A percentile compares a stretch with the other conserved stretches of the same genome.
phyloP scores from a whole-genome alignment of 257 asterid species.

The Lycium barbarum region DNA sequence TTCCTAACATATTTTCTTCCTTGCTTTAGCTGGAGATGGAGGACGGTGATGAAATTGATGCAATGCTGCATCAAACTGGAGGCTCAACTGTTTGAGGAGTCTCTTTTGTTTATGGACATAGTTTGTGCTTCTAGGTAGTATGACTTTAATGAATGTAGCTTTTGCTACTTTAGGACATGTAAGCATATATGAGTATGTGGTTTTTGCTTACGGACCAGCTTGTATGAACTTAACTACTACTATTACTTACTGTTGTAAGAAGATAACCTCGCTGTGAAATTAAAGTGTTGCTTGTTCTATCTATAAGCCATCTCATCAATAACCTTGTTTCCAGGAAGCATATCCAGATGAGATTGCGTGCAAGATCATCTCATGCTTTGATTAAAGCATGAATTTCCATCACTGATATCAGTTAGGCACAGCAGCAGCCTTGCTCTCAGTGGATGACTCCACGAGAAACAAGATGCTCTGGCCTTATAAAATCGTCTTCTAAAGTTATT shows the following conservation, averaged over 20 bases:
- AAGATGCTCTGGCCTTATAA: neutral
- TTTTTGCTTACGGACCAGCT: neutral
- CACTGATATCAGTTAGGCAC: neutral
- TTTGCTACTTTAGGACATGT: constrained; percentile 14
- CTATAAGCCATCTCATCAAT: neutral
- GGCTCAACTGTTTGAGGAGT: constrained; percentile 26
- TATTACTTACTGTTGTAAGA: constrained; percentile 4
- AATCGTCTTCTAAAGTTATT: neutral
- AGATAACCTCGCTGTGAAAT: neutral
- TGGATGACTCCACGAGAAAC: neutral
- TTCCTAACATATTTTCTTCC: neutral
- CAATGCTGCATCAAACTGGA: constrained; percentile 49
- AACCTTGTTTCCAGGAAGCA: neutral
- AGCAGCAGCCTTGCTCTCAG: neutral
- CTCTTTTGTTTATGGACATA: neutral
- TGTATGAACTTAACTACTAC: neutral
- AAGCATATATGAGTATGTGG: neutral
- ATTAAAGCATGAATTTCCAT: neutral
- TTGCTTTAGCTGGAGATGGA: constrained; percentile 48
- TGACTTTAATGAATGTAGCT: constrained; percentile 4
- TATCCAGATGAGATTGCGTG: neutral
- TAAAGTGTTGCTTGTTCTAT: neutral
- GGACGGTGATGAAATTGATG: constrained; percentile 58
- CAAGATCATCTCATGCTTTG: neutral
- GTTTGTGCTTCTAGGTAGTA: neutral